Conservation (phyloP, 495 filamentous ascomycete species). For the Cercophora newfieldiana region DNA sequence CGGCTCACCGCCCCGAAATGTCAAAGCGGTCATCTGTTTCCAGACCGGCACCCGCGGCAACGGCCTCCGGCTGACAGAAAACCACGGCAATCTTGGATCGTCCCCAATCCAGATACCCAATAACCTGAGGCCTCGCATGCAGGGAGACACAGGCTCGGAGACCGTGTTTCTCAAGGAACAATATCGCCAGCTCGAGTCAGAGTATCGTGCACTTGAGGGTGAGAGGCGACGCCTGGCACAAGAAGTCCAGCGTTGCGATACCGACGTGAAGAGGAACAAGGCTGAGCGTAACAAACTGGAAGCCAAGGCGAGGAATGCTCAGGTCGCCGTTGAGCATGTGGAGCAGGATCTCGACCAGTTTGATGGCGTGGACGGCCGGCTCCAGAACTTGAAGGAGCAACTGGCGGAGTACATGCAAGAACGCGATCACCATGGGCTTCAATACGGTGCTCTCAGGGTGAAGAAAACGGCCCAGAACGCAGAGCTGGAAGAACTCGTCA, state of each 20-base stretch:
- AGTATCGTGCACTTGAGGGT: constrained; percentile 37
- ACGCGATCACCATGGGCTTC: constrained; percentile 42
- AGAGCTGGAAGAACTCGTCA: constrained; percentile 32
- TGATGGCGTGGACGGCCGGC: constrained; percentile 42
- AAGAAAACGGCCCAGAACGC: constrained; percentile 42
- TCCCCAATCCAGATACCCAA: constrained; percentile 32
- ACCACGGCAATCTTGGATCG: constrained; percentile 43
- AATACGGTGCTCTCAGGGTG: constrained; percentile 39
- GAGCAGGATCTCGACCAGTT: constrained; percentile 43
- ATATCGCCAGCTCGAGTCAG: constrained; percentile 44
- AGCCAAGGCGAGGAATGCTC: constrained; percentile 25
- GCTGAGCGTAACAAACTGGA: constrained; percentile 28
- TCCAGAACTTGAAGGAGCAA: constrained; percentile 37
- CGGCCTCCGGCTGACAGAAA: constrained; percentile 64
- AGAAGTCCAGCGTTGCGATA: constrained; percentile 56
- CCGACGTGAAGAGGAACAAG: constrained; percentile 57
- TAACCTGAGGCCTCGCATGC: constrained; percentile 65
- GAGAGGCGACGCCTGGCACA: constrained; percentile 54
- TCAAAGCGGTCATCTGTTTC: constrained; percentile 67
- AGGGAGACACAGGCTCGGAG: constrained; percentile 71
- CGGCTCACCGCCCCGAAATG: constrained; percentile 62
- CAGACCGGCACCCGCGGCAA: constrained; percentile 56
- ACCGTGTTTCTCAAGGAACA: constrained; percentile 52
- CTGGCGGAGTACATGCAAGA: constrained; percentile 33
- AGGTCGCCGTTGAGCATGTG: constrained; percentile 29